Conservation (phyloP, 805 yeast species). For the Allodekkera sacchari region DNA sequence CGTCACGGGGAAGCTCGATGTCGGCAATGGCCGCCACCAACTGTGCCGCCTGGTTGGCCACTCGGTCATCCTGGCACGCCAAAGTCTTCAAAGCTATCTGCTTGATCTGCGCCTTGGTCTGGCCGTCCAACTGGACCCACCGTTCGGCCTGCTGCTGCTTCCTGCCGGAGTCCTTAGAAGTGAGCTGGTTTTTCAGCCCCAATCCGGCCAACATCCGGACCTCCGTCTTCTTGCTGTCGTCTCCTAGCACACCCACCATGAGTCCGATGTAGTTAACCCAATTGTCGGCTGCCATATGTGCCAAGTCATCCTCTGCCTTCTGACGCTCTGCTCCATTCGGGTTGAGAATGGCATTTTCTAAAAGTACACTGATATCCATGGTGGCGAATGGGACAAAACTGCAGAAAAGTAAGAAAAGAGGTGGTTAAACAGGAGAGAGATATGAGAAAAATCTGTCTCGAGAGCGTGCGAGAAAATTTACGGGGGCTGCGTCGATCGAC, state of each 20-base stretch:
- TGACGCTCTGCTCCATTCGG: slow-evolving; percentile 60
- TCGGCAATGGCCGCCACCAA: slow-evolving; percentile 96
- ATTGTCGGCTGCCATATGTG: slow-evolving; percentile 61
- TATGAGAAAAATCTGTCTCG: no score
- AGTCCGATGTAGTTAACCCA: slow-evolving; percentile 67
- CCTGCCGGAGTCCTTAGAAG: slow-evolving; percentile 67
- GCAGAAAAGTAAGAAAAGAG: no score
- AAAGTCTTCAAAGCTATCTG: slow-evolving; percentile 55
- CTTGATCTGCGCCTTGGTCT: slow-evolving; percentile 57
- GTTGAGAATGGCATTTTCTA: slow-evolving; percentile 72
- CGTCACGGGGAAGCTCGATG: slow-evolving; percentile 78
- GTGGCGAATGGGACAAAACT: no score
- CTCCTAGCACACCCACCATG: slow-evolving; percentile 64
- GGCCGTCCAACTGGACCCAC: slow-evolving; percentile 59
- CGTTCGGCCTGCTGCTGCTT: slow-evolving; percentile 54
- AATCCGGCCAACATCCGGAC: slow-evolving; percentile 89
- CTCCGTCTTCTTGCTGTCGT: slow-evolving; percentile 57
- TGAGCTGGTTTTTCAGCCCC: slow-evolving; percentile 77
- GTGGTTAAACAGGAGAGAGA: no score
- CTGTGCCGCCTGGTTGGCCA: slow-evolving; percentile 86
- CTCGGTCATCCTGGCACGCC: slow-evolving; percentile 59
- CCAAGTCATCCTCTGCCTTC: slow-evolving; percentile 72
- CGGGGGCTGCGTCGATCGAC: no score
- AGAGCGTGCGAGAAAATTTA: no score
- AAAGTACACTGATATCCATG: slow-evolving; percentile 60